Base-by-base conservation (phyloP, 208 protist species). In the Leishmania tarentolae region DNA sequence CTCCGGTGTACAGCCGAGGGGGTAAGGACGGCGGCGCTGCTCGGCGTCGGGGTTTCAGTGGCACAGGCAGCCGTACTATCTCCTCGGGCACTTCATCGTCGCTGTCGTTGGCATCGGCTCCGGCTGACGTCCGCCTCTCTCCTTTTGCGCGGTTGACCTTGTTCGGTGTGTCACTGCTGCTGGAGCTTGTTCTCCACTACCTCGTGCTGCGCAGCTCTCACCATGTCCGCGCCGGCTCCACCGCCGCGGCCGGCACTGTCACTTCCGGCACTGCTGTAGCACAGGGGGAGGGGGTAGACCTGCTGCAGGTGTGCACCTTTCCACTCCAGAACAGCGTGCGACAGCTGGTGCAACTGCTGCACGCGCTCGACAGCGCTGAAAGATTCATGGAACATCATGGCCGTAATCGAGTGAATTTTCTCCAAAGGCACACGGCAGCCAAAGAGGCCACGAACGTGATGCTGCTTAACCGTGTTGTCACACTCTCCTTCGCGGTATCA, bases 381-480 rank as follows among this genome's bases (percentile, higher is more conserved):
- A 46, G 65, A n/a, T n/a, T n/a, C n/a, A n/a, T n/a, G n/a, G n/a
- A n/a, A n/a, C n/a, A n/a, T n/a, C n/a, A n/a, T n/a, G n/a, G n/a
- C n/a, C n/a, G n/a, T n/a, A n/a, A n/a, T n/a, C n/a, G n/a, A n/a
- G n/a, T n/a, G n/a, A n/a, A n/a, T n/a, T n/a, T n/a, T n/a, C n/a
- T n/a, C n/a, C n/a, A 56, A 42, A 46, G 65, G 82, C 89, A 86
- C 8, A 84, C 76, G 61, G 84, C 78, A 15, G 86, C 87, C 40
- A 86, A 74, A 47, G 85, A 90, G 68, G 83, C 94, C 21, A 89
- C 87, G 42, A 88, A 92, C 68, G 83, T 79, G 21, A 88, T 94
- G 78, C 85, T 96, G 65, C 83, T 91, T 57, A 87, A 91, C 77
- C 86, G 88, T 59, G 88, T 89, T 44, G 88, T 84, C 5, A 90